Percentiles rank a stretch among this genome's conserved stretches.
phyloP scores from a whole-genome alignment of 148 eudicot genomes.

The Vaccinium myrtillus region DNA sequence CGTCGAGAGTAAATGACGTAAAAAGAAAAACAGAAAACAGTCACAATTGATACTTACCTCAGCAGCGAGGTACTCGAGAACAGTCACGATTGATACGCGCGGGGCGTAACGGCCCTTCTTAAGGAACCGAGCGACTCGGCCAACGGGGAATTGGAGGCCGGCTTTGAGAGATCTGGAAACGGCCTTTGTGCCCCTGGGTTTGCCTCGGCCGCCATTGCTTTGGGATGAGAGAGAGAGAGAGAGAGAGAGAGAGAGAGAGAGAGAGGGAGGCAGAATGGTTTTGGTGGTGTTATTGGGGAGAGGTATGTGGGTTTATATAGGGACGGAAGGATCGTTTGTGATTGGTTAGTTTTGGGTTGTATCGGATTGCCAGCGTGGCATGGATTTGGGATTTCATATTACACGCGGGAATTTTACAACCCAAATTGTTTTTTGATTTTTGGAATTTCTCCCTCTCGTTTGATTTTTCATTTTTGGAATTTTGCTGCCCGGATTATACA shows the following conservation, averaged over 20 bases:
- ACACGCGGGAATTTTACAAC: not conserved
- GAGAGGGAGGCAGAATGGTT: not conserved
- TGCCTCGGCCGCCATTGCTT: slow-evolving; percentile 27
- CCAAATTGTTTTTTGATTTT: too few relatives aligned
- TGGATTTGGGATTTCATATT: not conserved
- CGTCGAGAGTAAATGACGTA: not conserved
- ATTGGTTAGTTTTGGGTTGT: slow-evolving; percentile 16
- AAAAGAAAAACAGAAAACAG: not conserved
- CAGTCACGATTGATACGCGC: too few relatives aligned
- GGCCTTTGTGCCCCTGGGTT: slow-evolving; percentile 22
- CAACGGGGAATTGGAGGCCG: slow-evolving; percentile 20
- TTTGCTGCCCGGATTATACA: too few relatives aligned
- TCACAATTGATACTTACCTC: slow-evolving; percentile 19
- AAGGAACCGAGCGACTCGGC: too few relatives aligned
- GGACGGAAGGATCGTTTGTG: not conserved
- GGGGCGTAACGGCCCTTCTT: too few relatives aligned
- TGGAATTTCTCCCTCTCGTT: too few relatives aligned
- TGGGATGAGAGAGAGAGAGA: not conserved
- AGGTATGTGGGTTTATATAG: slow-evolving; percentile 5
- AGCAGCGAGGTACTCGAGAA: slow-evolving; percentile 34
- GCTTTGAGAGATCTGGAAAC: slow-evolving; percentile 34
- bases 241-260: too few relatives aligned
- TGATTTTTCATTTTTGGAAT: too few relatives aligned
- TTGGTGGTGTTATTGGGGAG: not conserved
- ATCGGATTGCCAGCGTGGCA: slow-evolving; percentile 34